Evolutionary conservation across 371 early-diverging fungal species (phyloP).

Genomic region (Apophysomyces sp.): DNA sequence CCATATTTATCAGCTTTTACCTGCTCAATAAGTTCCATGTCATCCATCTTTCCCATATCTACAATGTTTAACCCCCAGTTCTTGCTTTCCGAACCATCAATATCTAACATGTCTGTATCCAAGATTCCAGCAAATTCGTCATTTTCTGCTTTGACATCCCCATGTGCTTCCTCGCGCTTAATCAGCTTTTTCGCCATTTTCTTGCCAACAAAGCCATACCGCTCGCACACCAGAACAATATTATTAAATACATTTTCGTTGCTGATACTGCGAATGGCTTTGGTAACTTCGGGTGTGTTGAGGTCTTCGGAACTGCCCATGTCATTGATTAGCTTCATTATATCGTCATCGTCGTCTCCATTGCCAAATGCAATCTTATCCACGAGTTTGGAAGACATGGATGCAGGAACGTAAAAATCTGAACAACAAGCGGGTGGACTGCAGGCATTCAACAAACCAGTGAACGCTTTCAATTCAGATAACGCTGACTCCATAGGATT

Average conservation of each 20-base stretch:
- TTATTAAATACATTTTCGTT: conserved; percentile 35
- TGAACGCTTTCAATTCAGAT: conserved; percentile 38
- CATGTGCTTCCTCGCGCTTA: conserved; percentile 8
- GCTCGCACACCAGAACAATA: conserved; percentile 36
- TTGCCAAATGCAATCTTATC: conserved; percentile 24
- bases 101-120: conserved; percentile 21
- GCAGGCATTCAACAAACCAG: conserved; percentile 48
- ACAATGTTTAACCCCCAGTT: not conserved
- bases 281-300: conserved; percentile 26
- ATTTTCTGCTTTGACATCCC: not conserved
- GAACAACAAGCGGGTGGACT: conserved; percentile 32
- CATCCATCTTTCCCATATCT: conserved; percentile 2
- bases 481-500: conserved; percentile 44
- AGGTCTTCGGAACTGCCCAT: conserved; percentile 25
- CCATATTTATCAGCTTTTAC: not conserved
- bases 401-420: conserved; percentile 28
- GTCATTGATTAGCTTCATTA: conserved; percentile 45
- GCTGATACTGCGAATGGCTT: conserved; percentile 28
- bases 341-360: conserved; percentile 34
- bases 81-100: conserved; percentile 9
- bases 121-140: conserved; percentile 9
- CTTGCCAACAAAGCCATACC: conserved; percentile 31
- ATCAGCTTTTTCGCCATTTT: conserved; percentile 21
- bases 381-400: conserved; percentile 18
- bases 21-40: not conserved